A percentile compares a stretch with the other conserved stretches of the same genome.
phyloP scores from a whole-genome alignment of 139 green algal species.

The Haematococcus sp. region DNA sequence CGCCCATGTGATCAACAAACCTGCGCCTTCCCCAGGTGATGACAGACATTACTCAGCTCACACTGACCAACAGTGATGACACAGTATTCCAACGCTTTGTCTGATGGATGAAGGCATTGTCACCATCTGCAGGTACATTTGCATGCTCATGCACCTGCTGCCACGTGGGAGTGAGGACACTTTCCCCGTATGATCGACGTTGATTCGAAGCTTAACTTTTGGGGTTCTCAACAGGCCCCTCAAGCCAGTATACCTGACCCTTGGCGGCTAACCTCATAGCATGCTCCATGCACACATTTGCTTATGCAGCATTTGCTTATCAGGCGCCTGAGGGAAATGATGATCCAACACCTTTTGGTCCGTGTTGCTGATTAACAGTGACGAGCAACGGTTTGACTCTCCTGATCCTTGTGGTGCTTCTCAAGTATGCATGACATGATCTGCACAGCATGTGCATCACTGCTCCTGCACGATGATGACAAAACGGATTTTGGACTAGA shows the following conservation, averaged over 20 bases:
- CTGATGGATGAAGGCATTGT: not conserved
- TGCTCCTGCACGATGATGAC: constrained; percentile 47
- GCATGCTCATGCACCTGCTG: not conserved
- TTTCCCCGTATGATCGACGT: constrained; percentile 50
- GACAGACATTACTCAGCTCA: constrained; percentile 55
- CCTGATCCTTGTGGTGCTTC: constrained; percentile 7
- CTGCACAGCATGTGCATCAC: not conserved
- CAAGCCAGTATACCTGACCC: constrained; percentile 54
- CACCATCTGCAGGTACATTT: not conserved
- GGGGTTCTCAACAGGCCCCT: constrained; percentile 36
- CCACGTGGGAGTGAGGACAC: constrained; percentile 40
- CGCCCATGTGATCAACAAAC: not conserved
- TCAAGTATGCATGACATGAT: not conserved
- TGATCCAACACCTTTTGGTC: constrained; percentile 63
- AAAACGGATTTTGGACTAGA: constrained; percentile 73
- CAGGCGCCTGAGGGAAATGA: constrained; percentile 30
- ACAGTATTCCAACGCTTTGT: constrained; percentile 30
- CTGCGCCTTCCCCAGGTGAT: constrained; percentile 23
- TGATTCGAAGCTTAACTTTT: constrained; percentile 40
- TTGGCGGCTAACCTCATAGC: constrained; percentile 11
- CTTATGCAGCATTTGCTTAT: not conserved
- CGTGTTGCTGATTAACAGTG: constrained; percentile 78
- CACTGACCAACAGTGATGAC: constrained; percentile 49
- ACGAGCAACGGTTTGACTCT: constrained; percentile 45
- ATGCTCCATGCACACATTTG: not conserved